Conservation (phyloP, 768 basidiomycete species). For the Mycena crocata region DNA sequence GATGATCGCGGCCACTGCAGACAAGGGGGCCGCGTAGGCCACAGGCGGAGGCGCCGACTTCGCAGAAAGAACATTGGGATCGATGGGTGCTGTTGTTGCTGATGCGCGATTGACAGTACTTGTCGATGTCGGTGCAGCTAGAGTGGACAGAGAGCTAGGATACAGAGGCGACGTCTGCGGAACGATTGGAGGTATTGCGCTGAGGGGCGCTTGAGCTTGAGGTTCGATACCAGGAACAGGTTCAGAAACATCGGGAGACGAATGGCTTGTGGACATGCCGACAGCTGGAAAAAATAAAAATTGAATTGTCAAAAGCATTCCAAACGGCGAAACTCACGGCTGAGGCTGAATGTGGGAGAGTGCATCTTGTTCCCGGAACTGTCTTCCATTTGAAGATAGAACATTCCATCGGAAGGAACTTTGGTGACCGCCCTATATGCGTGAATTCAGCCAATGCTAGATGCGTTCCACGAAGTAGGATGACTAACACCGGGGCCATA, state of each 20-base stretch:
- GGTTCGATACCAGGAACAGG: slow-evolving; percentile 13
- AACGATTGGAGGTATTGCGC: neutral
- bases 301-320: too few relatives aligned
- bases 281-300: too few relatives aligned
- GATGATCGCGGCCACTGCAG: slow-evolving; percentile 45
- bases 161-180: slow-evolving; percentile 2
- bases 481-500: slow-evolving; percentile 16
- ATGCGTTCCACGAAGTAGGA: too few relatives aligned
- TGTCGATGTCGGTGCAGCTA: neutral
- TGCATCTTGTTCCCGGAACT: slow-evolving; percentile 10
- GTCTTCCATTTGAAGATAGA: slow-evolving; percentile 21
- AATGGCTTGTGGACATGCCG: slow-evolving; percentile 2
- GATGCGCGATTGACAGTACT: slow-evolving; percentile 7
- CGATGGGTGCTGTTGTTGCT: slow-evolving; percentile 1
- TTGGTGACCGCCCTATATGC: slow-evolving; percentile 16
- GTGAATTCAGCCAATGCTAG: neutral
- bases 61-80: slow-evolving; percentile 38
- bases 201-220: slow-evolving; percentile 31
- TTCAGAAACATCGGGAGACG: neutral
- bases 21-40: slow-evolving; percentile 49
- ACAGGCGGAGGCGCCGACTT: slow-evolving; percentile 41
- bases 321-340: slow-evolving; percentile 4
- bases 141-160: neutral
- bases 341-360: slow-evolving; percentile 26
- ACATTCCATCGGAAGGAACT: slow-evolving; percentile 4